phyloP scores from a whole-genome alignment of 169 alveolate species.

The Eimeria tenella region DNA sequence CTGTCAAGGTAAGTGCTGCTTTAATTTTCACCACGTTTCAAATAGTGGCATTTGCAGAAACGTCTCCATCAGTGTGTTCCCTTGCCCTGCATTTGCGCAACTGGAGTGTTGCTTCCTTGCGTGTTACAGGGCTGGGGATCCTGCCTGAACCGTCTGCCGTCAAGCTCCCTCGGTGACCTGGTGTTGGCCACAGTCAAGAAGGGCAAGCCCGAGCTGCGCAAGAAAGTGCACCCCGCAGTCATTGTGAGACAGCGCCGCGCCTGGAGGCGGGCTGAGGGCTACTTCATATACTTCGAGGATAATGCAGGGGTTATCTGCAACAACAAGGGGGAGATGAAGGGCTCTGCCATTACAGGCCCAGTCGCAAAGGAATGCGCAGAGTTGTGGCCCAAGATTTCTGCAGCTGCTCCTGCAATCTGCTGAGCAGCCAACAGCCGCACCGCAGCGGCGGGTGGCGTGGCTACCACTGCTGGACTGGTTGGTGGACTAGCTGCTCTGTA shows the following conservation, averaged over 20 bases:
- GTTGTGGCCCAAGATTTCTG: conserved; percentile 99
- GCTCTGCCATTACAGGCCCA: conserved; percentile 99
- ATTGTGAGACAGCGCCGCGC: conserved; percentile 99
- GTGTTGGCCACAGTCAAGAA: conserved; percentile 98
- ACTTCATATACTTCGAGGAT: conserved; percentile 98
- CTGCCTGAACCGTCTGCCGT: conserved; percentile 97
- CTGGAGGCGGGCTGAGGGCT: conserved; percentile 99
- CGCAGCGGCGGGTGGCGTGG: not conserved
- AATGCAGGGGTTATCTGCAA: conserved; percentile 99
- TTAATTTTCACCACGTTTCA: not conserved
- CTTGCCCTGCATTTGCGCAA: not conserved
- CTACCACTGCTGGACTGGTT: not conserved
- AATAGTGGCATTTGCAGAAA: not conserved
- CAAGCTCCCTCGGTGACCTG: conserved; percentile 99
- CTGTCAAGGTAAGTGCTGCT: conserved; percentile 92
- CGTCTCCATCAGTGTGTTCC: not conserved
- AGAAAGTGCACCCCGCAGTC: conserved; percentile 98
- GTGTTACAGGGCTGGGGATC: conserved; percentile 92
- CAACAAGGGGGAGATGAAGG: conserved; percentile 99
- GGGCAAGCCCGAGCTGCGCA: conserved; percentile 99
- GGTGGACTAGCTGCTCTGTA: not conserved
- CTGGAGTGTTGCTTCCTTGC: no score
- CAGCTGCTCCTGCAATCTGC: conserved; percentile 98
- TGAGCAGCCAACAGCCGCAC: conserved; percentile 82
- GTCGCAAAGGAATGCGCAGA: conserved; percentile 99